Evolutionary conservation across 345 rosid species (phyloP).

Genomic region (Viola odorata): DNA sequence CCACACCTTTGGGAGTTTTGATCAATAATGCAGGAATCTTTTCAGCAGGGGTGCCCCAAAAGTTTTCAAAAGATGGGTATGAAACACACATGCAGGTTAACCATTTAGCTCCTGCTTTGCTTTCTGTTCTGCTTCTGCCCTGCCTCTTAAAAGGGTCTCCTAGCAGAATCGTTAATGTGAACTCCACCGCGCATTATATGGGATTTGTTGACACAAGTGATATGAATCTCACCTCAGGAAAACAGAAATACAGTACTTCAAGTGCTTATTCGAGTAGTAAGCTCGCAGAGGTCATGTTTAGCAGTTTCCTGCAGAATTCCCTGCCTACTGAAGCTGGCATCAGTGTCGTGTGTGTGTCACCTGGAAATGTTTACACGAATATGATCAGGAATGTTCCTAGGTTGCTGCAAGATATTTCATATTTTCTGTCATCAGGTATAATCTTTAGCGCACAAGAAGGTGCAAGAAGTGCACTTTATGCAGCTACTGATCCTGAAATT

Average conservation of each 20-base stretch:
- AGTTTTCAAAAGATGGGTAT: constrained; percentile 12
- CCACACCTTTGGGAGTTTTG: constrained; percentile 7
- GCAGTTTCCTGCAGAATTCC: constrained; percentile 7
- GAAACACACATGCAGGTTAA: constrained; percentile 16
- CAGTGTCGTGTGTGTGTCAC: constrained; percentile 12
- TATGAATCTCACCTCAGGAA: constrained; percentile 4
- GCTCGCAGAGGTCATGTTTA: constrained; percentile 16
- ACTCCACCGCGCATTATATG: constrained; percentile 4
- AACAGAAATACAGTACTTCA: background rate
- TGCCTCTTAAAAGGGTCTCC: constrained; percentile 7
- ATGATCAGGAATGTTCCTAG: constrained; percentile 12
- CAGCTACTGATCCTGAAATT: constrained; percentile 14
- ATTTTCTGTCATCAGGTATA: background rate
- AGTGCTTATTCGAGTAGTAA: constrained; percentile 14
- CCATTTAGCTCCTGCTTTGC: constrained; percentile 17
- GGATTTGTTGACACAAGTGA: constrained; percentile 9
- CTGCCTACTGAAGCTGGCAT: constrained; percentile 6
- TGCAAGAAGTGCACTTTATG: constrained; percentile 11
- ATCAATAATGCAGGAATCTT: constrained; percentile 16
- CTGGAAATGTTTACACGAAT: constrained; percentile 15
- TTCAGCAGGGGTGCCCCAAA: constrained; percentile 8
- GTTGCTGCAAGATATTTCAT: background rate
- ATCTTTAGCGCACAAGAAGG: constrained; percentile 11
- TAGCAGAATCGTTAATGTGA: constrained; percentile 15
- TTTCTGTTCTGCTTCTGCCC: constrained; percentile 18